Base-by-base conservation (phyloP, 2,329 filamentous ascomycete genomes). In the Hypoxylon sp. region DNA sequence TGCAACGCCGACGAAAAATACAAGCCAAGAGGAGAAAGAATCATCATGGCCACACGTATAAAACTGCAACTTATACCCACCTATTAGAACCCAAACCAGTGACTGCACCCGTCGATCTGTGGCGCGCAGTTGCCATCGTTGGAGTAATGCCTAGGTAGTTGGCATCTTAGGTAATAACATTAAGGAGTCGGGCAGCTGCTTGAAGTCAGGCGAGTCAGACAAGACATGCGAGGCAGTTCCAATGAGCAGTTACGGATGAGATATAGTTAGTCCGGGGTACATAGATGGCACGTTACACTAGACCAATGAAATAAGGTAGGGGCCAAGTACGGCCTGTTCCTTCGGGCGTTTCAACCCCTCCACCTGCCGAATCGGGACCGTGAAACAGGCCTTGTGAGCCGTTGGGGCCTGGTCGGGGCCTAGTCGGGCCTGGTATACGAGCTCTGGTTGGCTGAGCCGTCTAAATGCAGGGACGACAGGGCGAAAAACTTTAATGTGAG, bases 331-430 rank as follows among this genome's bases (percentile, higher is more conserved):
- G 47, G 47, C 41, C 45, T 45, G 54, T 63, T 71, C 70, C 70
- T 73, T 65, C 63, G 57, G 54, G 51, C 65, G 72, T 74, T 74
- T 74, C 74, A 75, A 65, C 56, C 47, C 46, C 69, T 65, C 71
- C 67, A 70, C 74, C 73, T 75, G 63, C 73, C 71, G 48, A 25
- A 74, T 74, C 47, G 30, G 69, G 74, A 46, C 19, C 37, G 52
- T 71, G 60, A 61, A 70, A 72, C 68, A 61, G 46, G 52, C 21
- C 55, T 55, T 29, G 41, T 27, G 37, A 45, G 45, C 50, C 51
- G 54, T 47, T 21, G 29, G 23, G 12, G 8, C 21, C 46, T 5
- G 43, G 43, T n/a, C n/a, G n/a, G n/a, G n/a, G n/a, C n/a, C n/a
- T n/a, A n/a, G n/a, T n/a, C n/a, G n/a, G n/a, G n/a, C n/a, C n/a